phyloP scores from a whole-genome alignment of 306 rosid genomes.

The Citrullus colocynthis region DNA sequence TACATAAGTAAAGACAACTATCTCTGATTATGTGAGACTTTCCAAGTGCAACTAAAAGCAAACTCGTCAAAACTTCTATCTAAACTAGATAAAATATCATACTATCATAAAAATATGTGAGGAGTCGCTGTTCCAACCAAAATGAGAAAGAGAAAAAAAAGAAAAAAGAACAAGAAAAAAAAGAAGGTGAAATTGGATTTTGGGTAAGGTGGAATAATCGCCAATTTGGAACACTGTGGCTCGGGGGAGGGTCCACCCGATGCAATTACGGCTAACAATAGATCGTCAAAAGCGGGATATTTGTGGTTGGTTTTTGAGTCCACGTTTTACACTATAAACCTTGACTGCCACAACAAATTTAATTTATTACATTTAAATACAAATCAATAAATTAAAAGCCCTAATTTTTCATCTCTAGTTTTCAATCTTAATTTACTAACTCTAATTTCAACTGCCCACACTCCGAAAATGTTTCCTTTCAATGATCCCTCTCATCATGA shows the following conservation, averaged over 20 bases:
- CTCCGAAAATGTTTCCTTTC: not conserved
- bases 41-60: no score
- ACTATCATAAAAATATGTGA: no score
- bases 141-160: no score
- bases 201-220: not conserved
- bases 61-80: no score
- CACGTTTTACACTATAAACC: not conserved
- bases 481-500: not conserved
- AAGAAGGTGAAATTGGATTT: no score
- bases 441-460: not conserved
- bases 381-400: not conserved
- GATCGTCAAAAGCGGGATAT: not conserved
- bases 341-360: not conserved
- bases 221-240: not conserved
- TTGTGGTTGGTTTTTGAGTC: not conserved
- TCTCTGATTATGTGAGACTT: no score
- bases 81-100: no score
- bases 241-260: not conserved
- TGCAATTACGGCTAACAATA: not conserved
- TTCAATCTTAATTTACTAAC: not conserved
- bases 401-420: not conserved
- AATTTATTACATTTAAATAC: not conserved
- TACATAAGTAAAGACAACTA: no score
- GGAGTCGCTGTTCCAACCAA: no score
- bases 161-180: no score